Percentiles rank a stretch among this genome's conserved stretches.
phyloP scores from a whole-genome alignment of 108 stramenopile genomes.

The Aureococcus anophagefferens region DNA sequence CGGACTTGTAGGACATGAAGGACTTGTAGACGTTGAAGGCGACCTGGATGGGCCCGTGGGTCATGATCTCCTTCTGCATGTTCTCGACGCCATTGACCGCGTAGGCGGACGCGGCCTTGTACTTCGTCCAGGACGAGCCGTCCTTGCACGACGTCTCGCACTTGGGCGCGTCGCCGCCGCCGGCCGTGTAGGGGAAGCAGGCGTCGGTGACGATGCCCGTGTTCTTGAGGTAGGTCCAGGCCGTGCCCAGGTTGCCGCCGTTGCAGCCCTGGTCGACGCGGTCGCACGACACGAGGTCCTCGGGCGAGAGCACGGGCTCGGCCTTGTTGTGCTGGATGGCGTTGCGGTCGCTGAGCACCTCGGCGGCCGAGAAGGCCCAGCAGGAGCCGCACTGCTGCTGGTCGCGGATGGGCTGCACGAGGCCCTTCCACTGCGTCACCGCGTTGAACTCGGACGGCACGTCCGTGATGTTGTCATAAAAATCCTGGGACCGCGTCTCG shows the following conservation, averaged over 20 bases:
- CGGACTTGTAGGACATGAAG: slow-evolving; percentile 44
- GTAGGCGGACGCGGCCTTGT: slow-evolving; percentile 29
- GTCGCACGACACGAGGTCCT: slow-evolving; percentile 7
- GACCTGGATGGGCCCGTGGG: slow-evolving; percentile 30
- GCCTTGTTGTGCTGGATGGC: slow-evolving; percentile 8
- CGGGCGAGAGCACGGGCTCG: not conserved
- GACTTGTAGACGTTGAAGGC: slow-evolving; percentile 46
- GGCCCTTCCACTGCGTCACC: not conserved
- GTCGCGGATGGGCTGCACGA: slow-evolving; percentile 24
- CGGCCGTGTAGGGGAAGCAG: slow-evolving; percentile 24
- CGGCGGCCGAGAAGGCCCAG: slow-evolving; percentile 51
- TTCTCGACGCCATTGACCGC: slow-evolving; percentile 28
- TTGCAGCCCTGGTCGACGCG: slow-evolving; percentile 40
- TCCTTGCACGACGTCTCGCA: slow-evolving; percentile 16
- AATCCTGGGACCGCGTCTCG: too few relatives aligned
- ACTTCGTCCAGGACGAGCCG: slow-evolving; percentile 27
- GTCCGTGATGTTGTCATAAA: too few relatives aligned
- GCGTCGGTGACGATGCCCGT: slow-evolving; percentile 43
- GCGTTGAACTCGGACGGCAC: slow-evolving; percentile 1
- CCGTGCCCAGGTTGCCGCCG: slow-evolving; percentile 44
- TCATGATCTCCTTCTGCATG: slow-evolving; percentile 40
- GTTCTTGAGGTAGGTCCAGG: slow-evolving; percentile 40
- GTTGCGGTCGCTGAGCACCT: slow-evolving; percentile 45
- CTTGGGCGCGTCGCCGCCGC: slow-evolving; percentile 9
- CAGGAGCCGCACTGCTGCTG: slow-evolving; percentile 48